Evolutionary conservation across 2,329 filamentous ascomycete species (phyloP), one percentile per base, ranked within the genome.

Genomic region (Aspergillus sclerotialis): DNA sequence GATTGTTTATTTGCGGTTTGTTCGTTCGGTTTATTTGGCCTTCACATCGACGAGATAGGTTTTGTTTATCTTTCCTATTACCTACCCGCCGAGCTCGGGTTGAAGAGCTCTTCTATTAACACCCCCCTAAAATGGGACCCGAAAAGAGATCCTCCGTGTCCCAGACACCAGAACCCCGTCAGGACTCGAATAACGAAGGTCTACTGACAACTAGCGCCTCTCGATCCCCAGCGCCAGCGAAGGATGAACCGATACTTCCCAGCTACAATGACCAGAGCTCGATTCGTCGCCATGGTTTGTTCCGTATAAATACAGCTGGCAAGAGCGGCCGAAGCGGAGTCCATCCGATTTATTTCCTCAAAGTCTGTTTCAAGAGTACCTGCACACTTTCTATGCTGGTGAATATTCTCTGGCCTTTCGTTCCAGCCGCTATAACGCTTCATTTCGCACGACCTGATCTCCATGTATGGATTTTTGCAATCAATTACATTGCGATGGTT

Each of bases 401-500:
- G 50, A 87, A 87, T 53, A 49, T 84, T 16, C 70, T 88, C 23
- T 88, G 82, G 82, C 83, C 83, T 4, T 69, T 84, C 40, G 82
- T 87, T 2, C 82, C 82, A 5, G 76, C 75, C 18, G 82, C 82
- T 12, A 78, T 88, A 45, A 78, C 69, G n/a, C 64, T 84, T 34
- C 66, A 75, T 43, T 78, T 75, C 43, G 69, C 69, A 28, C 64
- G 65, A 13, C 68, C 69, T 0, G 67, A 80, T 15, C 62, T 72
- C 38, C 70, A 83, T 46, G 62, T 84, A 1, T 71, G 73, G 57
- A 75, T 80, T 34, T 88, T 88, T 61, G 68, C 75, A 32, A 69
- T 84, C 37, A 79, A 80, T 30, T 88, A 87, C 53, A 73, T 88
- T 40, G 81, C 81, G 46, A 88, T 88, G 80, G 68, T 88, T 2